These are phyloP conservation scores for Lachancea kluyveri DNA, from an alignment of 805 yeast species.

Conservation along the genomic window DNA sequence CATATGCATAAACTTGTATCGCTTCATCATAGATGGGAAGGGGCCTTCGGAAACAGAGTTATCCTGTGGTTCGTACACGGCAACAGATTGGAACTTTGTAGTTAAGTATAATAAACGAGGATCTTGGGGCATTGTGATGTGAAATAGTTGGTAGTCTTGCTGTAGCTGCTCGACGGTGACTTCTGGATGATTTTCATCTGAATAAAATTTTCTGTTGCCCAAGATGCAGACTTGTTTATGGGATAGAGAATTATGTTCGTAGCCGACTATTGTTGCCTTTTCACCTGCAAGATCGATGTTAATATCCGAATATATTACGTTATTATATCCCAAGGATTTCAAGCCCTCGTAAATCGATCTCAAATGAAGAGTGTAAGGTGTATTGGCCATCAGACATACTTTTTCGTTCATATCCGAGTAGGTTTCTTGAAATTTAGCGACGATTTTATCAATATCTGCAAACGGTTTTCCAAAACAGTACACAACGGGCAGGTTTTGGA, in stretches of 20 bases:
- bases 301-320: slow-evolving; percentile 37
- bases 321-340: slow-evolving; percentile 26
- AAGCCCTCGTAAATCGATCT: slow-evolving; percentile 33
- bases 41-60: slow-evolving; percentile 45
- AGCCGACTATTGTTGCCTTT: slow-evolving; percentile 39
- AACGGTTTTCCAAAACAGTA: slow-evolving; percentile 73
- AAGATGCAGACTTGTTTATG: slow-evolving; percentile 27
- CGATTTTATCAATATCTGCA: slow-evolving; percentile 38
- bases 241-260: slow-evolving; percentile 11
- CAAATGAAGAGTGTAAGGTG: slow-evolving; percentile 53
- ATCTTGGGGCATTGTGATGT: slow-evolving; percentile 66
- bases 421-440: slow-evolving; percentile 35
- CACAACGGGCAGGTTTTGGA: slow-evolving; percentile 63
- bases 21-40: slow-evolving; percentile 69
- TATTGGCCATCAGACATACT: slow-evolving; percentile 67
- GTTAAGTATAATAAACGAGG: slow-evolving; percentile 72
- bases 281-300: slow-evolving; percentile 27
- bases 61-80: slow-evolving; percentile 41
- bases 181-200: slow-evolving; percentile 24
- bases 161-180: slow-evolving; percentile 23
- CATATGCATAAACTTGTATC: slow-evolving; percentile 80
- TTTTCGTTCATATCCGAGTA: slow-evolving; percentile 37
- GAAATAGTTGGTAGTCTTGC: slow-evolving; percentile 54
- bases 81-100: slow-evolving; percentile 56
- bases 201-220: slow-evolving; percentile 27